Evolutionary conservation across 352 stramenopile species (phyloP).

Genomic region (Halophytophthora polymorphica): DNA sequence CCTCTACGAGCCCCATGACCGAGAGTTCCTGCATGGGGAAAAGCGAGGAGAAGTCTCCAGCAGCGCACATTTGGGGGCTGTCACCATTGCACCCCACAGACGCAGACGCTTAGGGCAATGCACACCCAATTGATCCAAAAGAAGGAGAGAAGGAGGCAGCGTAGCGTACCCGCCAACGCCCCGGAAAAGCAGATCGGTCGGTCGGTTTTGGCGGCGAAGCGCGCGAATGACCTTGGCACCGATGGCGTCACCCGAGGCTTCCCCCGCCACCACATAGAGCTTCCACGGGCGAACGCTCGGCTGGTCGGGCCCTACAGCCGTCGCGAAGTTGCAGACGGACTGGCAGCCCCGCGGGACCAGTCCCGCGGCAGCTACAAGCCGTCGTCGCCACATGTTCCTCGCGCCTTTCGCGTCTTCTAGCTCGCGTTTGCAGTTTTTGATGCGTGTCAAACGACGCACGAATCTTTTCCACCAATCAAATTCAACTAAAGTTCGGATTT

Average conservation of each 20-base stretch:
- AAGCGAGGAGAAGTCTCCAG: conserved; percentile 50
- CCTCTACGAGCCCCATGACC: conserved; percentile 70
- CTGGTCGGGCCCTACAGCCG: conserved; percentile 3
- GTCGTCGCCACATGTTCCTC: conserved; percentile 15
- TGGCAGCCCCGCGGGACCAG: conserved; percentile 5
- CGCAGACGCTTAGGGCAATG: background rate
- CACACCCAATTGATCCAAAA: too few relatives aligned
- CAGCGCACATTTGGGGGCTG: conserved; percentile 48
- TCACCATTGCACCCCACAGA: conserved; percentile 2
- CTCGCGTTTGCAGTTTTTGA: background rate
- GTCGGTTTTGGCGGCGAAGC: conserved; percentile 25
- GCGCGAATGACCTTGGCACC: conserved; percentile 64
- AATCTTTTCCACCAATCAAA: too few relatives aligned
- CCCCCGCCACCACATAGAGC: conserved; percentile 70
- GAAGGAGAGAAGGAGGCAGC: too few relatives aligned
- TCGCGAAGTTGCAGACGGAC: conserved; percentile 14
- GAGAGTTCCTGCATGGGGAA: conserved; percentile 74
- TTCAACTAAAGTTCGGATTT: too few relatives aligned
- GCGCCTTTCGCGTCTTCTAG: background rate
- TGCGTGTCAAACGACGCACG: background rate
- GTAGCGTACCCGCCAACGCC: conserved; percentile 57
- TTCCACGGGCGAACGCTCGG: conserved; percentile 5
- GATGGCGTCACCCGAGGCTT: conserved; percentile 76
- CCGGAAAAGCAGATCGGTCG: conserved; percentile 31
- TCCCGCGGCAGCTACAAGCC: conserved; percentile 1